These are phyloP conservation scores for Talaromyces amestolkiae DNA, from an alignment of 2,329 filamentous ascomycete genomes.

Conservation along the genomic window DNA sequence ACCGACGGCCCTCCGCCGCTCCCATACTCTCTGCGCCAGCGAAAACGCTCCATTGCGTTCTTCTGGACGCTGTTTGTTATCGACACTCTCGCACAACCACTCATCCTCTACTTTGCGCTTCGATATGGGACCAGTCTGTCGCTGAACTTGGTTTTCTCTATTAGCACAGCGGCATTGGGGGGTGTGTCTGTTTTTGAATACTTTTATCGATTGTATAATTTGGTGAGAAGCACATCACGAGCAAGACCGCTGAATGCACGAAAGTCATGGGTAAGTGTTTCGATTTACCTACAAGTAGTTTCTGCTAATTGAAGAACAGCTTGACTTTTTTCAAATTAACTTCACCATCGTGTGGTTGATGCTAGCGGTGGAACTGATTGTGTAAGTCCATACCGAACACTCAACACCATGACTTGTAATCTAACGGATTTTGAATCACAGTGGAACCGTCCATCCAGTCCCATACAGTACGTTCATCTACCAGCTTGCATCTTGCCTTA, in stretches of 20 bases:
- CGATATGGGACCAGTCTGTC: slow-evolving; percentile 57
- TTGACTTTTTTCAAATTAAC: slow-evolving; percentile 49
- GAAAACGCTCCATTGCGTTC: slow-evolving; percentile 56
- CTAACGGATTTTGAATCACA: slow-evolving; percentile 18
- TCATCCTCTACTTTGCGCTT: slow-evolving; percentile 60
- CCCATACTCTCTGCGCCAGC: slow-evolving; percentile 54
- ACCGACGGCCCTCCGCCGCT: slow-evolving; percentile 47
- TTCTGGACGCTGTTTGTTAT: slow-evolving; percentile 61
- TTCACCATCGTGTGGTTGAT: slow-evolving; percentile 47
- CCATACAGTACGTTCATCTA: slow-evolving; percentile 36
- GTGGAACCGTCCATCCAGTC: slow-evolving; percentile 41
- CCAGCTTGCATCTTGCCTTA: neutral
- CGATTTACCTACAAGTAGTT: neutral
- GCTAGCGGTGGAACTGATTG: slow-evolving; percentile 42
- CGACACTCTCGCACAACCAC: slow-evolving; percentile 58
- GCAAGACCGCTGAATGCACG: slow-evolving; percentile 43
- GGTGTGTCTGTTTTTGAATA: slow-evolving; percentile 46
- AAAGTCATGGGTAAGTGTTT: slow-evolving; percentile 39
- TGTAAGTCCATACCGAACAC: slow-evolving; percentile 31
- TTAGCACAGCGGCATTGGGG: slow-evolving; percentile 41
- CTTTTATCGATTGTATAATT: slow-evolving; percentile 41
- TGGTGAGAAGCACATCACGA: slow-evolving; percentile 38
- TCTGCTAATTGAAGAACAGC: slow-evolving; percentile 26
- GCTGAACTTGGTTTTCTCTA: slow-evolving; percentile 45
- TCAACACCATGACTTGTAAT: neutral